Conservation (phyloP, 73 alveolate species). For the Paramecium octaurelia region DNA sequence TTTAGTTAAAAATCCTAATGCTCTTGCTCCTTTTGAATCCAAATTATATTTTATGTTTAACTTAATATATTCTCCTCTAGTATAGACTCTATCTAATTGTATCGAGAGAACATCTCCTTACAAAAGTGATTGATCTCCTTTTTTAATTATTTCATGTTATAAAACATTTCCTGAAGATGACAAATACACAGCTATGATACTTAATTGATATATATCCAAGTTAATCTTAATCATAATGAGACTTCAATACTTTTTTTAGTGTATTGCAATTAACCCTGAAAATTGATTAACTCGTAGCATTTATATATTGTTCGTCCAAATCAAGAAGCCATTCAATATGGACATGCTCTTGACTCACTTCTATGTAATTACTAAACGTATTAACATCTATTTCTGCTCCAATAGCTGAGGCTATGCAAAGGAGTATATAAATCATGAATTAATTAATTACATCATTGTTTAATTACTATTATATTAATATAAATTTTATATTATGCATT, state of each 20-base stretch:
- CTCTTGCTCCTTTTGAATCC: slow-evolving; percentile 62
- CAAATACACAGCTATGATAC: not conserved
- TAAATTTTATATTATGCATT: not conserved
- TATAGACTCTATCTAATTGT: not conserved
- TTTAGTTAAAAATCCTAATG: slow-evolving; percentile 68
- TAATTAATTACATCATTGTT: not conserved
- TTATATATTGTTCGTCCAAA: not conserved
- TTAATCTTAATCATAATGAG: not conserved
- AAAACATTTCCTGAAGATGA: not conserved
- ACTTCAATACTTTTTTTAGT: not conserved
- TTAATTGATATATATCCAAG: slow-evolving; percentile 10
- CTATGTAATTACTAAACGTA: not conserved
- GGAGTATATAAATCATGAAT: not conserved
- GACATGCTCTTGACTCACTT: not conserved
- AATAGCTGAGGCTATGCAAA: not conserved
- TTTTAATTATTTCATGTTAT: not conserved
- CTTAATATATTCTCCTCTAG: not conserved
- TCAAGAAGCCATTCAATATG: slow-evolving; percentile 32
- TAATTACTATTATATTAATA: not conserved
- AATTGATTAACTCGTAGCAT: not conserved
- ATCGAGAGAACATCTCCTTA: not conserved
- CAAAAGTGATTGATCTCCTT: not conserved
- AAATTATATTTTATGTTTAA: slow-evolving; percentile 39
- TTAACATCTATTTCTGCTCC: slow-evolving; percentile 2
- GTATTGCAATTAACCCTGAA: not conserved